Base-by-base conservation (phyloP, 352 stramenopile species). In the Pythium aquatile region DNA sequence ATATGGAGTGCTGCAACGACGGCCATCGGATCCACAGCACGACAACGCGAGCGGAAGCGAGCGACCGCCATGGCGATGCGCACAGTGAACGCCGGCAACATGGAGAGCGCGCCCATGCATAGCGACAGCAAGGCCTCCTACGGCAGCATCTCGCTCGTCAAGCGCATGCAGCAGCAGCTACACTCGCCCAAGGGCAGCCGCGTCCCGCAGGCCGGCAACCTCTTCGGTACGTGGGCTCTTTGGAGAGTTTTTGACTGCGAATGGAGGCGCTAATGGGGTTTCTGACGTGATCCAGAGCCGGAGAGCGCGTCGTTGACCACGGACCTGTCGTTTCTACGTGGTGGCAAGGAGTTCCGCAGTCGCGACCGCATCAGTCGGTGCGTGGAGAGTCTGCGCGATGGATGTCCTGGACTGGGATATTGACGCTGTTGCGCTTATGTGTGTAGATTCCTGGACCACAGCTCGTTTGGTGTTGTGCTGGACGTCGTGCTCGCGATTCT, bases 371-470 rank as follows among this genome's bases (percentile, higher is more conserved):
- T 83, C 60, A 83, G 75, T 67, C 70, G 75, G 75, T 68, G 26
- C 14, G 53, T 67, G 32, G n/a, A 24, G 20, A 24, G 20, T 24
- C 20, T 24, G 20, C 20, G 20, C 20, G 20, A 24, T 24, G 20
- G 20, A 24, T 1, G 20, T 24, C 20, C 20, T 24, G 20, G 20
- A 24, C 20, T 24, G 20, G 5, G n/a, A 10, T 17, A 5, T 13
- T 37, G 10, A n/a, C 28, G 47, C 51, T 13, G 17, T 52, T 26
- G 13, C 56, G 9, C 20, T 54, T 26, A 24, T 39, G 7, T 56
- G 6, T 54, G 28, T 62, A 94, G 85, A 0, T 87, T 89, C 59
- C 65, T 95, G 52, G 86, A 95, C 66, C 87, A 93, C 74, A 91
- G 86, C 35, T 70, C 78, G 35, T 78, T 95, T 55, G 86, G 86